phyloP scores from a whole-genome alignment of 768 basidiomycete genomes.

The Mycena metata region DNA sequence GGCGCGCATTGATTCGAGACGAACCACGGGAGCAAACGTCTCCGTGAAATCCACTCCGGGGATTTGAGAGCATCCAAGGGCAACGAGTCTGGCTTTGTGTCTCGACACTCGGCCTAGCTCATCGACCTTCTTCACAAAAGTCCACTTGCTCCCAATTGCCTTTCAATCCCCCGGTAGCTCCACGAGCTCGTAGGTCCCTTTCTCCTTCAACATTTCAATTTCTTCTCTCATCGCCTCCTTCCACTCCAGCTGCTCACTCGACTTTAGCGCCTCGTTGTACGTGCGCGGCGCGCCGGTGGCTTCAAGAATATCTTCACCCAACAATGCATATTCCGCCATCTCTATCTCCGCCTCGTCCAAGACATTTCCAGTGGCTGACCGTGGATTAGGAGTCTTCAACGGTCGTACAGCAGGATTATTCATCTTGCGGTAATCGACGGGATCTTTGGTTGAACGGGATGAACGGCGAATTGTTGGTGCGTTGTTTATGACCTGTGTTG shows the following conservation, averaged over 20 bases:
- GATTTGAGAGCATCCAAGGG: too few species aligned
- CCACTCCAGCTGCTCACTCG: slow-evolving; percentile 23
- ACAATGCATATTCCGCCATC: slow-evolving; percentile 3
- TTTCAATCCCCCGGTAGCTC: slow-evolving; percentile 17
- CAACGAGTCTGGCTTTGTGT: too few species aligned
- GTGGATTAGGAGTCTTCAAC: neutral
- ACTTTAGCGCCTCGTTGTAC: slow-evolving; percentile 18
- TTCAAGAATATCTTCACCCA: neutral
- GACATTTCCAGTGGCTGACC: neutral
- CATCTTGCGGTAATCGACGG: slow-evolving; percentile 25
- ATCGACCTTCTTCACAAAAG: too few species aligned
- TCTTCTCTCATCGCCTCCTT: slow-evolving; percentile 30
- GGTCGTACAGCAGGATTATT: slow-evolving; percentile 18
- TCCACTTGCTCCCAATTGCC: too few species aligned
- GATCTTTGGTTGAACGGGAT: slow-evolving; percentile 2
- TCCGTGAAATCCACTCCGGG: too few species aligned
- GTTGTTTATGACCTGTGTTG: neutral
- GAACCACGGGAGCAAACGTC: too few species aligned
- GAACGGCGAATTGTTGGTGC: slow-evolving; percentile 8
- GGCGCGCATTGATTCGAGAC: too few species aligned
- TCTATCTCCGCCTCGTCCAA: neutral
- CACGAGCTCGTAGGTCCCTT: slow-evolving; percentile 26
- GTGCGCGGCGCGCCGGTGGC: slow-evolving; percentile 7
- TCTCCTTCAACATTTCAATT: slow-evolving; percentile 30
- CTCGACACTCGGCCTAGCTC: too few species aligned